Percentiles rank a stretch among this genome's conserved stretches.
phyloP scores from a whole-genome alignment of 2,329 filamentous ascomycete species.

The Fusarium sp. region DNA sequence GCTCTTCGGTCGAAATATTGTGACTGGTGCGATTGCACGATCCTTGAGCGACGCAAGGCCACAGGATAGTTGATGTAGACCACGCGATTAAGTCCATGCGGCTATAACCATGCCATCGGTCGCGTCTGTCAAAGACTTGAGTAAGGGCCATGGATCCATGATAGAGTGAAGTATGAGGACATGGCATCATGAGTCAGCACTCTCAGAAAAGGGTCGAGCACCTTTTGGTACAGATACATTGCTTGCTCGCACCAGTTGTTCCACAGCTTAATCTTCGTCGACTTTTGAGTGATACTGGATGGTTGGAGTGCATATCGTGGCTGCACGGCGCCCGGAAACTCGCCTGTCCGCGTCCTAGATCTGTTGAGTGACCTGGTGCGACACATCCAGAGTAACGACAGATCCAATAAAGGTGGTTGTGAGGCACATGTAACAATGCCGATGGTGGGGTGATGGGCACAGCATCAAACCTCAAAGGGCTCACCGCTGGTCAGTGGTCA shows the following conservation, averaged over 20 bases:
- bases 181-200: constrained; percentile 17
- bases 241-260: constrained; percentile 27
- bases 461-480: constrained; percentile 16
- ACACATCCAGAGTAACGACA: constrained; percentile 12
- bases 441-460: constrained; percentile 40
- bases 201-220: not conserved
- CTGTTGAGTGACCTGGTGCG: constrained; percentile 19
- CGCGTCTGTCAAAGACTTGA: constrained; percentile 1
- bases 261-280: constrained; percentile 30
- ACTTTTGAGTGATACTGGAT: constrained; percentile 16
- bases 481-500: constrained; percentile 42
- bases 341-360: constrained; percentile 11
- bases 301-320: constrained; percentile 11
- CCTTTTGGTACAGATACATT: constrained; percentile 19
- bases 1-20: no score
- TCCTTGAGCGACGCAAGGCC: not conserved
- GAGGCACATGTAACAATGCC: constrained; percentile 29
- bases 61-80: not conserved
- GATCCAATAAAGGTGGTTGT: constrained; percentile 30
- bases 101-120: constrained; percentile 23
- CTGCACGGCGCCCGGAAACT: constrained; percentile 31
- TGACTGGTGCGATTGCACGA: not conserved
- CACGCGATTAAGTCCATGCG: constrained; percentile 5
- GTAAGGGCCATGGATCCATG: constrained; percentile 10
- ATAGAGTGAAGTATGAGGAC: not conserved